Evolutionary conservation across 2,329 filamentous ascomycete genomes (phyloP).

Genomic region (Nigrograna mackinnonii): DNA sequence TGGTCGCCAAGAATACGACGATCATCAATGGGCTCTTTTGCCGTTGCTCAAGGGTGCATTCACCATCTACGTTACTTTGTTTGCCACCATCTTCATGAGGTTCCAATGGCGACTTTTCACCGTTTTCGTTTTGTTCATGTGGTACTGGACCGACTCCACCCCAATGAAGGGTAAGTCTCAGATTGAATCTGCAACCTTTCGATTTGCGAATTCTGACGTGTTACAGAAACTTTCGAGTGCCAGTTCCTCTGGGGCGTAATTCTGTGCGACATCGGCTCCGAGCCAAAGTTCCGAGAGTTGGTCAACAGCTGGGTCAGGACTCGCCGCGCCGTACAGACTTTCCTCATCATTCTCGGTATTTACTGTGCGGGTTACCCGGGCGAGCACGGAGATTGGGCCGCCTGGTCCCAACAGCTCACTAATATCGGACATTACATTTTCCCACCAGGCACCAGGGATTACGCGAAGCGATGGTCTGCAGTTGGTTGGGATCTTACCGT

Average conservation of each 20-base stretch:
- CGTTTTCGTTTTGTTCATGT: slow-evolving; percentile 50
- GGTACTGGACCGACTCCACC: slow-evolving; percentile 54
- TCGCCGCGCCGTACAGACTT: slow-evolving; percentile 43
- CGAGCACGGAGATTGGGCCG: slow-evolving; percentile 53
- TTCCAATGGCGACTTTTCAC: slow-evolving; percentile 52
- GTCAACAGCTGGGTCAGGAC: slow-evolving; percentile 40
- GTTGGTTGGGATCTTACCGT: slow-evolving; percentile 54
- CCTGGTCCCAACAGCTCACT: slow-evolving; percentile 53
- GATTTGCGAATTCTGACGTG: slow-evolving; percentile 9
- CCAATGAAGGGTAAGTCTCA: slow-evolving; percentile 50
- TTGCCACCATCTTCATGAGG: slow-evolving; percentile 53
- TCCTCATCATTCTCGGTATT: slow-evolving; percentile 49
- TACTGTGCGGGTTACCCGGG: slow-evolving; percentile 55
- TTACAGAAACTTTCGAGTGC: slow-evolving; percentile 56
- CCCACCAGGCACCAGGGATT: slow-evolving; percentile 49
- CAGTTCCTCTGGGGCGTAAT: slow-evolving; percentile 57
- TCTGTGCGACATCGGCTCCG: slow-evolving; percentile 55
- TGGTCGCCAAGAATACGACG: slow-evolving; percentile 56
- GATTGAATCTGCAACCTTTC: too few relatives aligned
- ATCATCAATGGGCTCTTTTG: slow-evolving; percentile 60
- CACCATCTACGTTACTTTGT: slow-evolving; percentile 53
- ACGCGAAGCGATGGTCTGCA: slow-evolving; percentile 47
- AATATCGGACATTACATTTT: slow-evolving; percentile 49
- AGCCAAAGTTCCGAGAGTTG: slow-evolving; percentile 50
- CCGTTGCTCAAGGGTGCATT: slow-evolving; percentile 55